Percentiles rank a stretch among this genome's conserved stretches.
phyloP scores from a whole-genome alignment of 768 basidiomycete species.

The Nevesoporus exiguus region DNA sequence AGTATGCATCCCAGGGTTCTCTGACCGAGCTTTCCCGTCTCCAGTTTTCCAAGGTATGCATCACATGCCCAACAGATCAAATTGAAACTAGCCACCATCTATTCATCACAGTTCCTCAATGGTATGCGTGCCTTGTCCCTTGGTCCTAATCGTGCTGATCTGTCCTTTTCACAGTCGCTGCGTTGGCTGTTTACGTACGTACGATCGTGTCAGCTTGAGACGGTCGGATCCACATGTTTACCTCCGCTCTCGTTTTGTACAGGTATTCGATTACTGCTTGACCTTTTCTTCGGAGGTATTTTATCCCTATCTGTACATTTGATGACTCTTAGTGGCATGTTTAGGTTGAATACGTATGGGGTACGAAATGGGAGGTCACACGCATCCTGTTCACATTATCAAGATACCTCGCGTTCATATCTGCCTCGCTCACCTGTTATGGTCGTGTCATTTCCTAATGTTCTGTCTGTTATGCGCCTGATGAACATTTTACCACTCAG shows the following conservation, averaged over 20 bases:
- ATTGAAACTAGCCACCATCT: background rate
- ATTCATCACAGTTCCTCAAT: slow-evolving; percentile 14
- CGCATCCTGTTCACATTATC: slow-evolving; percentile 25
- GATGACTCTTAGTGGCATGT: background rate
- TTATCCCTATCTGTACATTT: background rate
- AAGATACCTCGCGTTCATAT: slow-evolving; percentile 27
- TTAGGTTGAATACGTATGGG: slow-evolving; percentile 25
- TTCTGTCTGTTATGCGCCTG: background rate
- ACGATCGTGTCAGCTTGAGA: background rate
- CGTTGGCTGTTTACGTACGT: slow-evolving; percentile 16
- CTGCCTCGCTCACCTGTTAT: slow-evolving; percentile 17
- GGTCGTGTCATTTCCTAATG: slow-evolving; percentile 9
- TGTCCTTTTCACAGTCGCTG: slow-evolving; percentile 13
- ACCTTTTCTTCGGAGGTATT: slow-evolving; percentile 23
- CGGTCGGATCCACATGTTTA: background rate
- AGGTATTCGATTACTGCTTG: slow-evolving; percentile 24
- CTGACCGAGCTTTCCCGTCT: slow-evolving; percentile 15
- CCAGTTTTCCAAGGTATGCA: slow-evolving; percentile 22
- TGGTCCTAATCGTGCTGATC: background rate
- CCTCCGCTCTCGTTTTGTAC: background rate
- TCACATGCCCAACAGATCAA: background rate
- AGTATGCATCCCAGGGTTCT: background rate
- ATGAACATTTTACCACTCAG: slow-evolving; percentile 3
- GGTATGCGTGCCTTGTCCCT: slow-evolving; percentile 5
- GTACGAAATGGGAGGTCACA: slow-evolving; percentile 20